Evolutionary conservation across 129 eudicot species (phyloP).

Genomic region (Flaveria robusta): DNA sequence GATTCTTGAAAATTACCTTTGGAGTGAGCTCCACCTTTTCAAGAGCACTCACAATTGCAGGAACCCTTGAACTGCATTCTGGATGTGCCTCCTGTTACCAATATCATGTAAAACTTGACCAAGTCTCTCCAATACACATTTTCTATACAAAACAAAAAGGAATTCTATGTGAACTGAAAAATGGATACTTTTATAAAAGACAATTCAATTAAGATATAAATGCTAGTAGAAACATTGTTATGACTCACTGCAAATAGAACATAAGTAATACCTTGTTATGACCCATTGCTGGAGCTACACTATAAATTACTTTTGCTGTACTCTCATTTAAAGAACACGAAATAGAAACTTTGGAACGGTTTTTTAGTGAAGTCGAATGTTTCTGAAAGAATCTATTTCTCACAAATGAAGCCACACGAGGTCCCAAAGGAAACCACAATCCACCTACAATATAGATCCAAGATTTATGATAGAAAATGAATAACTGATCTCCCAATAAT

Average conservation of each 20-base stretch:
- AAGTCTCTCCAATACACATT: conserved; percentile 19
- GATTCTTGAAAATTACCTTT: conserved; percentile 46
- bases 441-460: conserved; percentile 31
- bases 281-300: conserved; percentile 90
- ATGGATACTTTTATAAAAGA: neutral
- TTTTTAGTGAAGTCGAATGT: conserved; percentile 10
- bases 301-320: conserved; percentile 64
- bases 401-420: conserved; percentile 18
- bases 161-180: neutral
- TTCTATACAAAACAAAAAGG: conserved; percentile 19
- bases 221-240: neutral
- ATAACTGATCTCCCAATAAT: neutral
- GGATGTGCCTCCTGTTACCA: conserved; percentile 83
- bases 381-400: conserved; percentile 14
- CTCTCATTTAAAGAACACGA: conserved; percentile 46
- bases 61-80: conserved; percentile 89
- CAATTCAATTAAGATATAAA: neutral
- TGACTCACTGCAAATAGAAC: neutral
- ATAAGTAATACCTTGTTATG: conserved; percentile 74
- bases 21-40: conserved; percentile 76
- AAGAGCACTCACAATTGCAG: conserved; percentile 78
- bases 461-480: neutral
- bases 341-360: conserved; percentile 23
- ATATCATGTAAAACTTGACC: conserved; percentile 25
- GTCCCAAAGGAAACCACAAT: conserved; percentile 7